Evolutionary conservation across 202 grass and related monocot genomes (phyloP), one percentile per base, ranked within the genome.

Genomic region (Bolboschoenoplectus hybrid): DNA sequence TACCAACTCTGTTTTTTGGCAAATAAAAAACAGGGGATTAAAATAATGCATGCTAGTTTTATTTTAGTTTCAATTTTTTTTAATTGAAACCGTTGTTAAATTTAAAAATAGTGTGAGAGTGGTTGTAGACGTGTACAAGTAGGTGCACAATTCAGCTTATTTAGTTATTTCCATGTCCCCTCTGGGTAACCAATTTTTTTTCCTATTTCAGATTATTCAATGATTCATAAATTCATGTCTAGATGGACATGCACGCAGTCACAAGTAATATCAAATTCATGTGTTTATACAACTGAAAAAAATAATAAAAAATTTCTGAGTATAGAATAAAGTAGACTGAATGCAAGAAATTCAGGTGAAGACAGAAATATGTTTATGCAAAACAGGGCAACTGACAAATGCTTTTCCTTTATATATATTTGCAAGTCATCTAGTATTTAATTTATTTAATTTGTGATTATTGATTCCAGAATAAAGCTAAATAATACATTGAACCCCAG

Each of bases 101-200:
- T 50, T 73, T 46, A 3, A 73, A 73, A 73, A 3, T 49, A 50
- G 57, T 78, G 74, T 78, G 74, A 40, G 74, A 38, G 51, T 43
- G 7, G 34, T 57, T 78, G 51, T 78, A 78, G 47, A 55, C 50
- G 34, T 56, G 74, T 77, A 55, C 49, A 38, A 77, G 32, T 55
- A 36, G 50, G 39, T 45, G 67, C 2, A 4, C 40, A n/a, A 19
- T 56, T 77, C 50, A 56, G 65, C 36, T 68, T 68, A 67, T 39
- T 39, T 64, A 64, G 7, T 65, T 65, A 35, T 8, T 36, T 65
- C 8, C 63, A 65, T 36, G 63, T 35, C 35, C 26, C 26, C 50
- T 52, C 50, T 12, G 50, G 1, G 50, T 52, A 52, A 52, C 1
- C 1, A 10, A 10, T 11, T 52, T 52, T 52, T 1, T 26, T 26